Percentiles rank a stretch among this genome's conserved stretches.
These are phyloP conservation scores for Chaetomidium leptoderma DNA, from an alignment of 495 filamentous ascomycete species.

Conservation along the genomic window DNA sequence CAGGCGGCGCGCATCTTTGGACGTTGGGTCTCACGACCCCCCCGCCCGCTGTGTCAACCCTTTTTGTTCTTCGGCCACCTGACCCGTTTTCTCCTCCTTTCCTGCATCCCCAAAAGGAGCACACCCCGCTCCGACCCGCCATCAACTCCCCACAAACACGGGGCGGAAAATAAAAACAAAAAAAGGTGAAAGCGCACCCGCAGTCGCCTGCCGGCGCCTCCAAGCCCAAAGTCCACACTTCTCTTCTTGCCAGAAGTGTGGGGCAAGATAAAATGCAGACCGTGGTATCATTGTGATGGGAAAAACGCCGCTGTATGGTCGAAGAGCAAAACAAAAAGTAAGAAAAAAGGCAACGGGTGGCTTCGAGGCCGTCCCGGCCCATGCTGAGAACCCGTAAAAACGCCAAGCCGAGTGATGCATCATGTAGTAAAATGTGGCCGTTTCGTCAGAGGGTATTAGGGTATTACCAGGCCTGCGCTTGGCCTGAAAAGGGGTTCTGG, in stretches of 20 bases:
- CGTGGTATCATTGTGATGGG: conserved; percentile 29
- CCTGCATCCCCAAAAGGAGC: no score
- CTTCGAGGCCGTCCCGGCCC: neutral
- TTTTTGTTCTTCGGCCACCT: neutral
- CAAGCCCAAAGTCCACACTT: neutral
- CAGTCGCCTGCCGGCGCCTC: conserved; percentile 8
- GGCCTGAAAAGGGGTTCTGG: conserved; percentile 45
- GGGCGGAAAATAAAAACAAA: no score
- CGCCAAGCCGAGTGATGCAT: conserved; percentile 42
- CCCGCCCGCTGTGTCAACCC: neutral
- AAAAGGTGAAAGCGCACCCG: neutral
- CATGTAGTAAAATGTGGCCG: conserved; percentile 31
- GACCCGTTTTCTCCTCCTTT: conserved; percentile 1
- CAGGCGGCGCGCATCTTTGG: neutral
- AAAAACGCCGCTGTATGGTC: conserved; percentile 24
- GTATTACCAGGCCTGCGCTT: conserved; percentile 52
- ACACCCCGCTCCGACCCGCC: neutral
- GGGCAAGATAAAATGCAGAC: conserved; percentile 16
- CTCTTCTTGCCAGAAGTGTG: neutral
- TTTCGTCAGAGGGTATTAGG: conserved; percentile 9
- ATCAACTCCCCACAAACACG: neutral
- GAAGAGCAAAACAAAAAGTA: conserved; percentile 7
- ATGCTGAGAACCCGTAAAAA: conserved; percentile 22
- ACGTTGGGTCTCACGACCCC: neutral
- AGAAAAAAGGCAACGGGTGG: neutral